A percentile compares a stretch with the other conserved stretches of the same genome.
Conservation (phyloP, 2,329 filamentous ascomycete genomes). For the Alternaria conjuncta region DNA sequence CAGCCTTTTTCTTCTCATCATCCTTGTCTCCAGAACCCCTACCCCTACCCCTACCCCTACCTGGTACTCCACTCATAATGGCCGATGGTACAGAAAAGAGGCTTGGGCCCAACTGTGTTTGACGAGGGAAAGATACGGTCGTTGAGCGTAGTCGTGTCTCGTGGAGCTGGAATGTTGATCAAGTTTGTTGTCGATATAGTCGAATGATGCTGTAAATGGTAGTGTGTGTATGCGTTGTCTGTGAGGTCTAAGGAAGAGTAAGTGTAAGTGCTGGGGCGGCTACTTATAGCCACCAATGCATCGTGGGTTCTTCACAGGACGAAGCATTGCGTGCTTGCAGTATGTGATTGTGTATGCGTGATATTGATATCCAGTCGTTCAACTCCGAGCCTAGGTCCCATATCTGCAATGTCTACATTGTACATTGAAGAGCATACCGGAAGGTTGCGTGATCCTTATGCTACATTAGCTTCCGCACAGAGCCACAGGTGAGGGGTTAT, state of each 20-base stretch:
- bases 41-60: no score
- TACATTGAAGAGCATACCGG: neutral
- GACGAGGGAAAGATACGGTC: no score
- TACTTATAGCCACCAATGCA: neutral
- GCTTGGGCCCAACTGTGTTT: no score
- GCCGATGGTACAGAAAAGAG: no score
- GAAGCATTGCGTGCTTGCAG: neutral
- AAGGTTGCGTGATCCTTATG: neutral
- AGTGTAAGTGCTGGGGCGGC: neutral
- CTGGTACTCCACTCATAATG: no score
- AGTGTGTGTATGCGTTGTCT: neutral
- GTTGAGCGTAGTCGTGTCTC: neutral
- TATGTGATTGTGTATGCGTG: neutral
- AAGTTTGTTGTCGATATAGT: neutral
- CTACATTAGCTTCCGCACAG: neutral
- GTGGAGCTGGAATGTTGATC: neutral
- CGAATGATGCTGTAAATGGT: neutral
- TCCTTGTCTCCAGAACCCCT: no score
- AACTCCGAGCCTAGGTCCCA: neutral
- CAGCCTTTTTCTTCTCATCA: no score
- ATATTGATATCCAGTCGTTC: neutral
- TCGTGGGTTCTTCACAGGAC: neutral
- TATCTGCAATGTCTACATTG: neutral
- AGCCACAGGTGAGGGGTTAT: neutral
- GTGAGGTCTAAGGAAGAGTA: neutral